Base-by-base conservation (phyloP, 225 moss, liverwort and hornwort species). In the Sphagnum tenellum region DNA sequence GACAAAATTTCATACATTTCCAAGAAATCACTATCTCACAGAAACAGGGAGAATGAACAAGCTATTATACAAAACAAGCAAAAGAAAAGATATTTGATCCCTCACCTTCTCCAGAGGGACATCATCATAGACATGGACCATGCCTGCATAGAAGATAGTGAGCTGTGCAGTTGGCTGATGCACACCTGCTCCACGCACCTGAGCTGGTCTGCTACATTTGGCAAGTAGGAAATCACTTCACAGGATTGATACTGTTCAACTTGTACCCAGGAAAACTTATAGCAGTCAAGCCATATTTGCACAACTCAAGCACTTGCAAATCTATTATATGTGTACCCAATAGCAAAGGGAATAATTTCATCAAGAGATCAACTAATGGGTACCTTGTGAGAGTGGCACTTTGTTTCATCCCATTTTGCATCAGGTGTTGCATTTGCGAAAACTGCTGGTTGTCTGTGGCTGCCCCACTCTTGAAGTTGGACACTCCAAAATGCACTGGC, bases 111-210 rank as follows among this genome's bases (percentile, higher is more conserved):
- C 95, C 57, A 69, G 78, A 5, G 95, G 89, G 58, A 96, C 86
- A 13, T 89, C 85, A 50, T 96, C 88, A 50, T 92, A 96, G 2
- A 92, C 89, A 60, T 92, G 89, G 44, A 96, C 95, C 72, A 69
- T 78, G 64, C 95, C 95, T 45, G 88, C 76, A 59, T 96, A 96
- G 46, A 96, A 96, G 44, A 96, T 87, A 5, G 95, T 96, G 49
- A 96, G 75, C 64, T 96, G 95, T 8, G 95, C 86, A 55, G 79
- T 85, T 9, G 82, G 75, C 48, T 84, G 79, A 57, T 69, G 77
- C n/a, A 66, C 58, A 53, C 55, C 47, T 77, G 74, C 77, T 29
- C 29, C 29, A 47, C 57, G 57, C 14, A 59, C 57, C 12, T 64
- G 63, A 64, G 48, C 12, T 56, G 63, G 63, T 63, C 82, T 82